phyloP scores from a whole-genome alignment of 2,329 filamentous ascomycete species.

The Pseudogymnoascus sp. region DNA sequence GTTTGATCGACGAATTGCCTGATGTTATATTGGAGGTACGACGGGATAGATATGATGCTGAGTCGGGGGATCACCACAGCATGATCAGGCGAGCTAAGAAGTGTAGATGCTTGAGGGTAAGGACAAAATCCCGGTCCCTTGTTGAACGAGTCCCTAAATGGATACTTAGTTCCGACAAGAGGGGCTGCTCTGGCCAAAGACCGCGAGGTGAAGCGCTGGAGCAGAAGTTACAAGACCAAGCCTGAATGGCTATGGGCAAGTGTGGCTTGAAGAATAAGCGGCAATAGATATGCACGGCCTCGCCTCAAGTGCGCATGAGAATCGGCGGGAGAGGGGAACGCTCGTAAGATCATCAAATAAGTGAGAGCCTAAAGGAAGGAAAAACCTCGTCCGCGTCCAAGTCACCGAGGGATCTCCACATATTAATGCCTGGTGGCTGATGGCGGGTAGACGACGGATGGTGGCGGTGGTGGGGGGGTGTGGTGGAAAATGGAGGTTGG shows the following conservation, averaged over 20 bases:
- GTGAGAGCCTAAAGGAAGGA: slow-evolving; percentile 9
- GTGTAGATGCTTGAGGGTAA: not conserved
- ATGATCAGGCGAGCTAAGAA: slow-evolving; percentile 10
- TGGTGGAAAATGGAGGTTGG: not conserved
- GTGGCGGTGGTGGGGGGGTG: slow-evolving; percentile 1
- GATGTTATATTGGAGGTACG: slow-evolving; percentile 4
- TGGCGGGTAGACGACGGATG: not conserved
- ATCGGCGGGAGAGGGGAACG: not conserved
- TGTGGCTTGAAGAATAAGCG: slow-evolving; percentile 1
- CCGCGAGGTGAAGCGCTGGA: slow-evolving; percentile 2
- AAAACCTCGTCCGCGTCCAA: slow-evolving; percentile 6
- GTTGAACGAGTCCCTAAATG: slow-evolving; percentile 2
- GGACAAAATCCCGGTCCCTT: not conserved
- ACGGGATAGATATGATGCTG: slow-evolving; percentile 9
- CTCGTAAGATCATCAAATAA: slow-evolving; percentile 5
- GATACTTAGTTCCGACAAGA: not conserved
- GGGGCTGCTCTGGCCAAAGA: slow-evolving; percentile 6
- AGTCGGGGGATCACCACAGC: not conserved
- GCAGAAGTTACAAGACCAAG: not conserved
- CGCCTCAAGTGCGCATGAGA: not conserved
- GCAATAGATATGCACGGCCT: slow-evolving; percentile 6
- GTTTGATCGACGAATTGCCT: slow-evolving; percentile 9
- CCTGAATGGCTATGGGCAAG: not conserved
- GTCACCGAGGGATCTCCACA: slow-evolving; percentile 5
- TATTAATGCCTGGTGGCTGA: slow-evolving; percentile 7